A percentile compares a stretch with the other conserved stretches of the same genome.
These are phyloP conservation scores for Hypoxylon subgilvum DNA, from an alignment of 495 filamentous ascomycete species.

Conservation along the genomic window DNA sequence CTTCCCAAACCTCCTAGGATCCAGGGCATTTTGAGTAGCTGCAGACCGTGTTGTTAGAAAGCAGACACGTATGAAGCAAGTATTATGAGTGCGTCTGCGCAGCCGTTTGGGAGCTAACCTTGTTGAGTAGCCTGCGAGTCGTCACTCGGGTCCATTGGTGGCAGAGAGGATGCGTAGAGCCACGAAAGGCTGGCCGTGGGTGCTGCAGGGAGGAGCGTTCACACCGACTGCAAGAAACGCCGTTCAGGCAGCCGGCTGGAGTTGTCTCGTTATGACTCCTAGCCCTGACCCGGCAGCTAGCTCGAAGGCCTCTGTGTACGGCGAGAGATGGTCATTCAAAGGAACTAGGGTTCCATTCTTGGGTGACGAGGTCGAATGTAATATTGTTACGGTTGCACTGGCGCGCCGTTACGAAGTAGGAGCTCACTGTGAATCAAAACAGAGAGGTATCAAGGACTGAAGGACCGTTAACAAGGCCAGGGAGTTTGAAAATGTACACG, in stretches of 20 bases:
- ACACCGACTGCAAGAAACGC: conserved; percentile 28
- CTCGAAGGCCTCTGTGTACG: conserved; percentile 17
- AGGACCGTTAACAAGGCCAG: background rate
- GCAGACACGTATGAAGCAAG: background rate
- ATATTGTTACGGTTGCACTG: conserved; percentile 19
- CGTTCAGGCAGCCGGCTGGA: conserved; percentile 23
- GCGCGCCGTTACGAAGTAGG: conserved; percentile 11
- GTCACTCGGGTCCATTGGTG: conserved; percentile 39
- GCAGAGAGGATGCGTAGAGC: conserved; percentile 16
- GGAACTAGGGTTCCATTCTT: conserved; percentile 1
- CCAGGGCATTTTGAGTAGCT: conserved; percentile 80
- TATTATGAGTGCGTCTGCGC: too few species aligned
- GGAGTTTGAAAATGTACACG: conserved; percentile 2
- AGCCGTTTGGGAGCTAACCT: conserved; percentile 32
- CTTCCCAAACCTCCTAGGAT: conserved; percentile 76
- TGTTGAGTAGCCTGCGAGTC: conserved; percentile 45
- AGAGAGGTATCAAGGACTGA: background rate
- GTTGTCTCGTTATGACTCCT: conserved; percentile 13
- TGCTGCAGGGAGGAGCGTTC: background rate
- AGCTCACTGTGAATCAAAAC: conserved; percentile 23
- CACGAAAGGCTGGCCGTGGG: background rate
- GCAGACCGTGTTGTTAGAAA: conserved; percentile 33
- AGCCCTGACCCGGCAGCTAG: conserved; percentile 9
- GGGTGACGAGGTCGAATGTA: background rate
- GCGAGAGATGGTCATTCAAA: conserved; percentile 21